Percentiles rank a stretch among this genome's conserved stretches.
Evolutionary conservation across 2,329 filamentous ascomycete genomes (phyloP).

Genomic region (Scytalidium lignicola): DNA sequence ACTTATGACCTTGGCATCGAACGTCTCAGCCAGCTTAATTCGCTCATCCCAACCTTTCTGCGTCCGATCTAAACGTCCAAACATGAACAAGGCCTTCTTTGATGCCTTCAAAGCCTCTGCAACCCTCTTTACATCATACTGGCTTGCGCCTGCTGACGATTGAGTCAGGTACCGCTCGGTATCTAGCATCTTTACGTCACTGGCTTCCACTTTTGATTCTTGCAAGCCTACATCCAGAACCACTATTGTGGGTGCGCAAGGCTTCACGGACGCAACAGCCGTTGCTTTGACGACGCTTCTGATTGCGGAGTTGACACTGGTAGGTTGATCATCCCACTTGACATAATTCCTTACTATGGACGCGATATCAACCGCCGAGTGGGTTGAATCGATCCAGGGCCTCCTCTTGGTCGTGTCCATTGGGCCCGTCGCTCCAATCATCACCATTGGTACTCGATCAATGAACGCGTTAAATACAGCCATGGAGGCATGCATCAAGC

Average conservation of each 20-base stretch:
- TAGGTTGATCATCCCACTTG: background rate
- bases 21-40: slow-evolving; percentile 2
- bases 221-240: background rate
- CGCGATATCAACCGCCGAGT: slow-evolving; percentile 1
- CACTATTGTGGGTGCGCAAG: background rate
- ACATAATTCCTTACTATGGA: background rate
- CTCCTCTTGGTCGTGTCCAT: slow-evolving; percentile 1
- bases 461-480: slow-evolving; percentile 2
- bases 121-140: background rate
- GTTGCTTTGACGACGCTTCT: background rate
- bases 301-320: background rate
- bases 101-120: background rate
- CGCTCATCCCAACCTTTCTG: slow-evolving; percentile 1
- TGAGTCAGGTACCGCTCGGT: background rate
- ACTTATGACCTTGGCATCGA: slow-evolving; percentile 1
- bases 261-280: background rate
- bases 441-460: slow-evolving; percentile 4
- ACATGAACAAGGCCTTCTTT: slow-evolving; percentile 2
- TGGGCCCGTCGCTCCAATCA: slow-evolving; percentile 2
- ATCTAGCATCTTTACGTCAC: background rate
- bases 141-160: background rate
- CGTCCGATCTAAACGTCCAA: slow-evolving; percentile 1
- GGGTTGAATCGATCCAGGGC: slow-evolving; percentile 4
- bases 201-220: background rate
- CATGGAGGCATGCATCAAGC: slow-evolving; percentile 3